Evolutionary conservation across 768 basidiomycete species (phyloP), one percentile per base, ranked within the genome.

Genomic region (Suillus occidentalis): DNA sequence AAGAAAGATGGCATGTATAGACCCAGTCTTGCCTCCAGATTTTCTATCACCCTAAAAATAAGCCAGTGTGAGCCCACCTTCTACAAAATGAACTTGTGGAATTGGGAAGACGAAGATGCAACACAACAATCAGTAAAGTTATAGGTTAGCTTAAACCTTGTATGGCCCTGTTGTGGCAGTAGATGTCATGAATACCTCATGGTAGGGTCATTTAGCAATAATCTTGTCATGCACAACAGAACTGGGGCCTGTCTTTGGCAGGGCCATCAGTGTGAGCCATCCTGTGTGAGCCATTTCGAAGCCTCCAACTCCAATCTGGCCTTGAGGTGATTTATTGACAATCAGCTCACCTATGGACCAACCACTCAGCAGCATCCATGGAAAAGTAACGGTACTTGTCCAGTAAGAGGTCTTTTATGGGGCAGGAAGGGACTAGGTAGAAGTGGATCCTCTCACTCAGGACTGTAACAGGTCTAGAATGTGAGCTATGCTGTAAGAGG

Each of bases 51-150:
- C 28, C 31, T 61, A n/a, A 28, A 14, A 9, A 40, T 60, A 52
- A 18, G 62, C 58, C 20, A 62, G 36, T 52, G 56, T 25, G 4
- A 68, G 28, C 2, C 58, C 62, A 36, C 64, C 68, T 12, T 67
- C 62, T 3, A 69, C 64, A 56, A 69, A 69, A 12, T 13, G 60
- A 16, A 67, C 36, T 1, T 3, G 40, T 25, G 68, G 68, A 14
- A 69, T 67, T 14, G 34, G 31, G n/a, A 67, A 69, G 36, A 20
- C 2, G 63, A 28, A 6, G 43, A 25, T 6, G 13, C n/a, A 3
- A 69, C 4, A 16, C 49, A n/a, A 39, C 9, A 34, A 34, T 67
- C 62, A 37, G 67, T 55, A 22, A 62, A 65, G 18, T 53, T 25
- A 16, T 67, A 69, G 1, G 62, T 67, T 45, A 67, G 47, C 22